Base-by-base conservation (phyloP, 768 basidiomycete species). In the Boletus rex-veris region DNA sequence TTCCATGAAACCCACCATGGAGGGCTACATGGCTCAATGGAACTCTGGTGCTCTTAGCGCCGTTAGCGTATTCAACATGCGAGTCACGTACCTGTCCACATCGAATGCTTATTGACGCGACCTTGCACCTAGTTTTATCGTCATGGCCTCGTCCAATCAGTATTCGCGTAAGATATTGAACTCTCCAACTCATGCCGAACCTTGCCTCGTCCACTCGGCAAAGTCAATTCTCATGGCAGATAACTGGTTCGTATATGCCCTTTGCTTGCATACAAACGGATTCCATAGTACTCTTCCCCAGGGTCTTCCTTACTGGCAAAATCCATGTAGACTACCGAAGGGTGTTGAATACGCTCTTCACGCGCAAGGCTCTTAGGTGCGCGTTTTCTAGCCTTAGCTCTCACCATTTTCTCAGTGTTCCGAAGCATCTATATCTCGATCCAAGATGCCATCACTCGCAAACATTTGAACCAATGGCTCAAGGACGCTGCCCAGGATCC, bases 21-120 rank as follows among this genome's bases (percentile, higher is more conserved):
- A 95, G 67, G 82, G 82, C 39, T 99, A 99, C 77, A 89, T 87
- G 78, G 80, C 78, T 60, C 92, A 95, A 64, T 99, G 96, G 96
- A 79, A 88, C 60, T 86, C 87, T 3, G 95, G 94, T 48, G 85
- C 85, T 14, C 80, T 99, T 33, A 89, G 88, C 59, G 93, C 86
- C 10, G 75, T 96, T 53, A 94, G 91, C 68, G 97, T 99, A 5
- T 99, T 99, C 77, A 96, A 99, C 74, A 98, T 99, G 97, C 92
- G 57, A 62, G 87, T 73, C 51, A 3, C 33, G 16, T 35, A 38
- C 14, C 40, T 30, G 19, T 38, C 14, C 6, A 12, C 18, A 15
- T n/a, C 36, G 18, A 43, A 35, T 48, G 16, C 4, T 19, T 16
- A 14, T 42, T 64, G 48, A 64, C 39, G 50, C 59, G 43, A 37